These are phyloP conservation scores for Suhomyces sp. DNA, from an alignment of 805 yeast species.

Conservation along the genomic window DNA sequence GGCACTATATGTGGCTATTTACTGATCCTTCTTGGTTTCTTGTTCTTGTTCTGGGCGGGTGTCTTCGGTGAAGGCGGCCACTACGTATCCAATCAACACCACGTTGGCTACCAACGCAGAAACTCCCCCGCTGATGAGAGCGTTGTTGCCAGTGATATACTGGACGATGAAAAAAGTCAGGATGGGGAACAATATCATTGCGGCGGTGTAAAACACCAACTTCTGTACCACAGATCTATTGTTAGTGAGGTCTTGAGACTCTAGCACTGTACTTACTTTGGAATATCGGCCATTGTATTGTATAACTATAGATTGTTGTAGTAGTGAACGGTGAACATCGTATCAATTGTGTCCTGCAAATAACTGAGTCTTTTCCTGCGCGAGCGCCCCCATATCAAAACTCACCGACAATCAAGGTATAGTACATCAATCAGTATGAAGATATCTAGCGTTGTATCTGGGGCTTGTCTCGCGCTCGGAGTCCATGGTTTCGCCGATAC, in stretches of 20 bases:
- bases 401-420: not conserved
- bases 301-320: not conserved
- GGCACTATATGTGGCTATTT: not conserved
- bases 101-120: constrained; percentile 75
- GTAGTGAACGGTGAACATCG: not conserved
- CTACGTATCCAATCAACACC: constrained; percentile 68
- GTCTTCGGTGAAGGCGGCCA: constrained; percentile 73
- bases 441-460: constrained; percentile 6
- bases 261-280: constrained; percentile 10
- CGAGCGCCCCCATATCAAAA: not conserved
- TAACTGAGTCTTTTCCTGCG: not conserved
- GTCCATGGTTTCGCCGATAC: constrained; percentile 24
- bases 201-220: constrained; percentile 68
- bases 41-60: constrained; percentile 25
- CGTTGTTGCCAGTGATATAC: constrained; percentile 44
- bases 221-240: constrained; percentile 61
- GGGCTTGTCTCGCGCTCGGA: constrained; percentile 10
- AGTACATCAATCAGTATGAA: constrained; percentile 7
- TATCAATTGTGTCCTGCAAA: not conserved
- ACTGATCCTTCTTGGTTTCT: not conserved
- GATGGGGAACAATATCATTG: constrained; percentile 71
- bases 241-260: constrained; percentile 7
- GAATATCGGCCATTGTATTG: constrained; percentile 11
- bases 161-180: constrained; percentile 58
- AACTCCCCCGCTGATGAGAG: constrained; percentile 73